These are phyloP conservation scores for Smittium culicis DNA, from an alignment of 371 early-diverging fungal genomes.

Conservation along the genomic window DNA sequence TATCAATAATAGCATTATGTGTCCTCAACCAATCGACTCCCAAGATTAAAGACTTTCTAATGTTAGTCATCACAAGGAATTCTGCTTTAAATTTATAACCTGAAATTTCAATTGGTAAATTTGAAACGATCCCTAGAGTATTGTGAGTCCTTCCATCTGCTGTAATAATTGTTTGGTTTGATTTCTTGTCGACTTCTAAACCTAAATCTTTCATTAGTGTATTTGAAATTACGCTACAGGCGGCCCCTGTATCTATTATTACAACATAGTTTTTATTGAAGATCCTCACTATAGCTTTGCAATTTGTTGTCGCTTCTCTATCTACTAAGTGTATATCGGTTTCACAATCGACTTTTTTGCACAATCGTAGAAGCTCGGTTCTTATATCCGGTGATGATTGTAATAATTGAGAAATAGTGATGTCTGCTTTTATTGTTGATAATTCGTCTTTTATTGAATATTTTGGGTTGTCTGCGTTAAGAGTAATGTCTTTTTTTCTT, in stretches of 20 bases:
- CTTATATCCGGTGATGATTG: neutral
- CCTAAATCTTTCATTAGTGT: neutral
- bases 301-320: neutral
- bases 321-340: neutral
- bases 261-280: neutral
- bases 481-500: neutral
- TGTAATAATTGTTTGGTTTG: neutral
- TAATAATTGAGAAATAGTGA: neutral
- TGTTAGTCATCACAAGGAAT: neutral
- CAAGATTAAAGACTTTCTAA: neutral
- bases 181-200: neutral
- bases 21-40: constrained; percentile 2
- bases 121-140: neutral
- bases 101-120: neutral
- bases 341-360: neutral
- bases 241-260: constrained; percentile 5
- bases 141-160: constrained; percentile 6
- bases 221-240: neutral
- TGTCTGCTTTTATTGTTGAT: neutral
- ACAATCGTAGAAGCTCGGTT: neutral
- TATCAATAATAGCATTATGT: neutral
- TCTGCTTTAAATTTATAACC: neutral
- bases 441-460: neutral
- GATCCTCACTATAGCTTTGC: neutral
- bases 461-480: neutral